Conservation (phyloP, 768 basidiomycete genomes). For the Tylopilus subfusipes region DNA sequence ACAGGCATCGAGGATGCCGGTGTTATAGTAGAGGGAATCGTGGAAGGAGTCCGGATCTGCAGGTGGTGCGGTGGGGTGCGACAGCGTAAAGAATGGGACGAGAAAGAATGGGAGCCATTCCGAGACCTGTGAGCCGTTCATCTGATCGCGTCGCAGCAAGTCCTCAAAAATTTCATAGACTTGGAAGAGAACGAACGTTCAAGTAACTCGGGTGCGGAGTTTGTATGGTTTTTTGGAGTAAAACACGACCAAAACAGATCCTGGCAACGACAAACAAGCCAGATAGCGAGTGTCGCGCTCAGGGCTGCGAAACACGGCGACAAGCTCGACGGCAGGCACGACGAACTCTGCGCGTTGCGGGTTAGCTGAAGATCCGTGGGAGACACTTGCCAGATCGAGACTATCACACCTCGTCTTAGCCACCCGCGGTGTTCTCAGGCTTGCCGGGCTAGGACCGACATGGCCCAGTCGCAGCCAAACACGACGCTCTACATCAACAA, state of each 20-base stretch:
- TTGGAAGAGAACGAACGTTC: slow-evolving; percentile 13
- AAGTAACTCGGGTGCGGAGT: slow-evolving; percentile 5
- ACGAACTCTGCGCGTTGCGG: neutral
- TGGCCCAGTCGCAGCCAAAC: slow-evolving; percentile 66
- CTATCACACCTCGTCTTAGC: neutral
- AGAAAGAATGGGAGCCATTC: slow-evolving; percentile 52
- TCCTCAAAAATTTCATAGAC: slow-evolving; percentile 38
- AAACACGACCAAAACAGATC: slow-evolving; percentile 25
- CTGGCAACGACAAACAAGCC: slow-evolving; percentile 8
- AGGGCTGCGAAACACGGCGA: slow-evolving; percentile 4
- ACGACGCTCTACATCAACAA: slow-evolving; percentile 90
- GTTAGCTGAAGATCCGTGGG: slow-evolving; percentile 14
- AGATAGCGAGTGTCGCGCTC: neutral
- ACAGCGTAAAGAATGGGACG: slow-evolving; percentile 69
- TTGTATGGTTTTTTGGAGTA: slow-evolving; percentile 33
- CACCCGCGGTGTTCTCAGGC: neutral
- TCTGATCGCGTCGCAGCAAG: slow-evolving; percentile 27
- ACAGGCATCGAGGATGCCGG: slow-evolving; percentile 75
- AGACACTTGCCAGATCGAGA: slow-evolving; percentile 20
- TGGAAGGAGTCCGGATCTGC: slow-evolving; percentile 66
- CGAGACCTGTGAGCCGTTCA: slow-evolving; percentile 36
- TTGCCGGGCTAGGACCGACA: slow-evolving; percentile 21
- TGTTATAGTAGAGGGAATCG: slow-evolving; percentile 63
- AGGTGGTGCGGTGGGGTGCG: slow-evolving; percentile 61
- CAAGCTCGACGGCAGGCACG: slow-evolving; percentile 3